Base-by-base conservation (phyloP, 2,329 filamentous ascomycete genomes). In the Dothidotthia symphoricarpi region DNA sequence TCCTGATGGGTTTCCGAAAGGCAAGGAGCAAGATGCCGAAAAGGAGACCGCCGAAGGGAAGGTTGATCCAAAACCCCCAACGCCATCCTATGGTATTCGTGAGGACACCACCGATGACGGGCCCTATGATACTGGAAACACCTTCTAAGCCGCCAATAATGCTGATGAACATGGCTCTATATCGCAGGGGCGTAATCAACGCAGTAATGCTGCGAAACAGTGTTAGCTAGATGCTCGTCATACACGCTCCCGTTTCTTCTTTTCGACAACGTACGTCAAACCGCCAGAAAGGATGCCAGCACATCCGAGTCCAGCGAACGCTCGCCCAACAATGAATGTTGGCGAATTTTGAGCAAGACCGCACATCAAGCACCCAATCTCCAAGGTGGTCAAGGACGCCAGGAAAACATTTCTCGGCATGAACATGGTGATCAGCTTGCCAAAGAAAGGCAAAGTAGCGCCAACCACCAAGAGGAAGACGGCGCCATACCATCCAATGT, bases 11-110 rank as follows among this genome's bases (percentile, higher is more conserved):
- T n/a, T n/a, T n/a, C n/a, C n/a, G n/a, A n/a, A n/a, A n/a, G n/a
- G n/a, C n/a, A n/a, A n/a, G n/a, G n/a, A n/a, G 12, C 3, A 51
- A 22, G 10, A 43, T 30, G 7, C 39, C 16, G 7, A 52, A 26
- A 3, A 45, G 33, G 10, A 53, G 25, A 0, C 25, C 49, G 13
- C 55, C 48, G 3, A 51, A n/a, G 3, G 54, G 53, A 6, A 57
- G 34, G 19, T 55, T 56, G 44, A 57, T 46, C 27, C 55, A 56
- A 33, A 56, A 56, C 32, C 57, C 64, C 49, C 47, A 84, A 36
- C 81, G 68, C 82, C 82, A 85, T n/a, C 66, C 73, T 3, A 77
- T 72, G 16, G 72, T 67, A 34, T 77, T 68, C 0, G 81, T 82
- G 46, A 86, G 81, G n/a, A 31, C 34, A n/a, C 45, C 45, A 25